Evolutionary conservation across 1,139 yeast species (phyloP), one percentile per base, ranked within the genome.

Genomic region (Yamadazyma jaroonii): DNA sequence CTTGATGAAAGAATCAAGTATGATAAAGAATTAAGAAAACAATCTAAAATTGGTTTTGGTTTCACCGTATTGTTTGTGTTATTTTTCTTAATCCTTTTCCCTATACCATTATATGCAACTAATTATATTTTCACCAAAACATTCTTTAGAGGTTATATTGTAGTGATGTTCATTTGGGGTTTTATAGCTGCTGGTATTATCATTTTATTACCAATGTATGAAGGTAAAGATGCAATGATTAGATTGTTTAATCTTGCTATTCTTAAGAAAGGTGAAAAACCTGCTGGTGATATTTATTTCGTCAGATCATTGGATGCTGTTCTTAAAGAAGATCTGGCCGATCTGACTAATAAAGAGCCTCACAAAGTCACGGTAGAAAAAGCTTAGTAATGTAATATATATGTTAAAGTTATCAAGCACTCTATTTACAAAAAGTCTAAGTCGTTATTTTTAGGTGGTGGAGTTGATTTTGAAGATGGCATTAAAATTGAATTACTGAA

Each of bases 171-270:
- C 43, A 53, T 63, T 6, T 59, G 63, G 60, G 47, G 62, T 9
- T 36, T 67, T 21, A 28, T 55, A 9, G 64, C 72, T 6, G 61
- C 64, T 8, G 35, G 50, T 7, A 56, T 53, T 36, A 66, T 69
- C 36, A 60, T 64, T 26, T 40, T 66, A 21, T 56, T 56, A 40
- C 74, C 75, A 22, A 42, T 69, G 12, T 61, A 56, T 49, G 69
- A 68, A 45, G 66, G 67, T 9, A 46, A 40, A 36, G 38, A 38
- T 13, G 45, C 56, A 2, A 36, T 59, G 9, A 36, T 37, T 22
- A 37, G 35, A 36, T 36, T 47, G 11, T 40, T 37, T 22, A 39
- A 32, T 6, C 38, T 44, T 20, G 25, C 37, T 14, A 33, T 46
- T 5, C 44, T 46, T 28, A 35, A 31, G 24, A 33, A 25, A 9